Base-by-base conservation (phyloP, 2,329 filamentous ascomycete genomes). In the Penicillium verrucosum region DNA sequence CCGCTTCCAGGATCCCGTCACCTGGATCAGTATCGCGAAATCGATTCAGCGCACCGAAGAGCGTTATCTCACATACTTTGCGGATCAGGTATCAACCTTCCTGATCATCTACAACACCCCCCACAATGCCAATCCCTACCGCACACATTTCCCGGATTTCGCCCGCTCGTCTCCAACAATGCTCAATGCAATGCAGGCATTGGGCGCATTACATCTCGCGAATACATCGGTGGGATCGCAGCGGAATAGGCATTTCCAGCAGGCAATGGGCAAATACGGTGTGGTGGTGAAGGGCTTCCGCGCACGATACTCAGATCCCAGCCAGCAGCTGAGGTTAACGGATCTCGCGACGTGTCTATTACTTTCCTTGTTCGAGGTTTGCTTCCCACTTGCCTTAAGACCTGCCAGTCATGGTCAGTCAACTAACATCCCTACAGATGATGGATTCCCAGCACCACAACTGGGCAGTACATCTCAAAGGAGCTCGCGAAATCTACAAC, bases 181-280 rank as follows among this genome's bases (percentile, higher is more conserved):
- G 65, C 65, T 67, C 18, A 69, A 66, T 49, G 71, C 73, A 16
- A 76, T 76, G 74, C 68, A 75, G 55, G 73, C 74, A 18, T 59
- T 76, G 27, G 74, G 73, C 10, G 74, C 74, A 29, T 68, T 76
- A 51, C 74, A 76, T 56, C 64, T 75, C n/a, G 71, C 73, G n/a
- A 74, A 74, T 38, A 73, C 74, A 1, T 71, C 73, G 1, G 55
- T 57, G 2, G 68, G 69, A 1, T 62, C 64, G 14, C 61, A 74
- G 41, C 70, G 69, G 34, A 69, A 68, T 47, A 55, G 60, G 8
- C 73, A 76, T 61, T 70, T 74, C 36, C 70, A 74, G 43, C 66
- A 73, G 30, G 74, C 73, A 4, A 73, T 76, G 69, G 65, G 67
- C 14, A 71, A 72, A 51, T 76, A 76, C 46, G 72, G 71, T 3